phyloP scores from a whole-genome alignment of 2,329 filamentous ascomycete genomes.

The Aspergillus novoparasiticus region DNA sequence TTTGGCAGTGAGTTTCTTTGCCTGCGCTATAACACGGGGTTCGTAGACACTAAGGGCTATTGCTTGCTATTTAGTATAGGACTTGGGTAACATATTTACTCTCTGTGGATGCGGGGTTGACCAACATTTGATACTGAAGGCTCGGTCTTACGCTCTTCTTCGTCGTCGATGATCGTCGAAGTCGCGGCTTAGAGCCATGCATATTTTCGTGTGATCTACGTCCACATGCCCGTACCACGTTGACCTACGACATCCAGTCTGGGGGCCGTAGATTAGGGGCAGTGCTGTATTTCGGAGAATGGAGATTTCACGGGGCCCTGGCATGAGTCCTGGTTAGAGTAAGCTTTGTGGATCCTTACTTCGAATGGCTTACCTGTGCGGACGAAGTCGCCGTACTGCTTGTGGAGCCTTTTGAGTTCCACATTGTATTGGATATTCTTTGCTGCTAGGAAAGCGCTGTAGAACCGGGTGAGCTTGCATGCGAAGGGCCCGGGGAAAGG shows the following conservation, averaged over 20 bases:
- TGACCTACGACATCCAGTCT: slow-evolving; percentile 15
- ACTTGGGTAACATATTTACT: no score
- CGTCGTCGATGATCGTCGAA: slow-evolving; percentile 15
- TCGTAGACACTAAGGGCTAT: background rate
- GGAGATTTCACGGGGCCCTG: slow-evolving; percentile 16
- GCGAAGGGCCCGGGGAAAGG: slow-evolving; percentile 17
- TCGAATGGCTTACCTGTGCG: slow-evolving; percentile 28
- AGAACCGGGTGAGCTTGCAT: slow-evolving; percentile 29
- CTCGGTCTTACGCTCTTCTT: slow-evolving; percentile 17
- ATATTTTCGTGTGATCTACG: background rate
- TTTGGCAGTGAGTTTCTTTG: background rate
- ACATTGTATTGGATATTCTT: slow-evolving; percentile 33
- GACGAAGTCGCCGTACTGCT: slow-evolving; percentile 37
- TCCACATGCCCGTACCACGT: slow-evolving; percentile 20
- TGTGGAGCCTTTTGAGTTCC: slow-evolving; percentile 32
- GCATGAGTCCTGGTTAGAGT: background rate
- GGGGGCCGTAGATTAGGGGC: slow-evolving; percentile 12
- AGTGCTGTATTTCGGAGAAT: slow-evolving; percentile 15
- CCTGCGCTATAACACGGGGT: background rate
- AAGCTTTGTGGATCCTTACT: background rate
- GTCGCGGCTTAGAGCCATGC: slow-evolving; percentile 12
- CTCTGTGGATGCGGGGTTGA: background rate
- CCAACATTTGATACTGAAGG: slow-evolving; percentile 16
- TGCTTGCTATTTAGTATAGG: background rate
- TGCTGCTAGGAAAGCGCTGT: slow-evolving; percentile 28